Conservation (phyloP, 1,139 yeast genomes). For the Williopsis jadinii region DNA sequence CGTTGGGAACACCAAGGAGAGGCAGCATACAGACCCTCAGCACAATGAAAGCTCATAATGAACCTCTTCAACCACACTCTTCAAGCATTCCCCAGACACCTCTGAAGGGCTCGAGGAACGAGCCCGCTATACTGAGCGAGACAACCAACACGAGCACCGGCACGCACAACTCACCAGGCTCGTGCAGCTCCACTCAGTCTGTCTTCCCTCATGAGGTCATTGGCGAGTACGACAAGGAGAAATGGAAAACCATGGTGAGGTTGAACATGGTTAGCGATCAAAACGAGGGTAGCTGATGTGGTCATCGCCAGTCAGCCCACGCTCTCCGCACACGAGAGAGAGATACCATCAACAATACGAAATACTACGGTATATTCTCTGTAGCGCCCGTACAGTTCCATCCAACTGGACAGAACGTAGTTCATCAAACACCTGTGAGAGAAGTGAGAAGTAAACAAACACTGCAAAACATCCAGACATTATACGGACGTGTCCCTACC, state of each 20-base stretch:
- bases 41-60: no score
- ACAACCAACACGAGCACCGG: constrained; percentile 4
- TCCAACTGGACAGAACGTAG: no score
- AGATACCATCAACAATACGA: no score
- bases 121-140: background rate
- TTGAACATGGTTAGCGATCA: constrained; percentile 13
- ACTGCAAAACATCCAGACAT: no score
- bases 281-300: background rate
- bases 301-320: background rate
- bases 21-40: background rate
- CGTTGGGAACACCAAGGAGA: no score
- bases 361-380: no score
- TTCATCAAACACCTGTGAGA: no score
- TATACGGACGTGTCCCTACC: no score
- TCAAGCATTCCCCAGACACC: constrained; percentile 5
- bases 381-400: no score
- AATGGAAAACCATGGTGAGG: constrained; percentile 48
- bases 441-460: no score
- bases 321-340: no score
- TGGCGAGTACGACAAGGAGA: constrained; percentile 60
- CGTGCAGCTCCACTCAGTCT: constrained; percentile 33
- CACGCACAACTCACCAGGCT: constrained; percentile 23
- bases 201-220: constrained; percentile 53
- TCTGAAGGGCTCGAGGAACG: background rate
- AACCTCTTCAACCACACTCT: background rate